Evolutionary conservation across 306 rosid species (phyloP), one percentile per base, ranked within the genome.

Genomic region (Carpinus fangiana): DNA sequence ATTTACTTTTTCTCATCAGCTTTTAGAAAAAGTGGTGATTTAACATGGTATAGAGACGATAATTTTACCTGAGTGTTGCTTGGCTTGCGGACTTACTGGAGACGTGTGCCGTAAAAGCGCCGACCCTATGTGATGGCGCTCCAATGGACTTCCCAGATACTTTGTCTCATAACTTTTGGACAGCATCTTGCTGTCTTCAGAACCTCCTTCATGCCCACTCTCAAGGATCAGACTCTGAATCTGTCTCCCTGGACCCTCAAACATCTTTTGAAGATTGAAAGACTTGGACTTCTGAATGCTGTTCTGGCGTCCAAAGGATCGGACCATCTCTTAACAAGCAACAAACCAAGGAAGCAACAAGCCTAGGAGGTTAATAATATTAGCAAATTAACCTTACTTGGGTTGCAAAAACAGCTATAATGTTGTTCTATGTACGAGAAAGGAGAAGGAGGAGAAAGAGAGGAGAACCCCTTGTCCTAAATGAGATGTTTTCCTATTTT

Each of bases 241-340:
- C 69, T 89, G 85, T 71, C 88, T 80, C 23, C 93, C 92, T 10
- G 88, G 89, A 38, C 73, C 79, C 47, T 93, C 98, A 77, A 91
- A 80, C 93, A 90, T 88, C 83, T 51, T 89, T 51, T 78, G 88
- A n/a, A 93, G 59, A 70, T 89, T 87, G 80, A 96, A 96, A 31
- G 99, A 93, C 82, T 38, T 86, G 0, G 88, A 77, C 72, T 93
- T 90, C 73, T 90, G 97, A 84, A 91, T 73, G 77, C 85, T 86
- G 14, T 38, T 17, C 78, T 82, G 89, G 26, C 82, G 80, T 43
- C 78, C 34, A 48, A 90, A 84, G 48, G 93, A 82, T 34, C 93
- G 82, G 89, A 89, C 93, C 97, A 95, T 93, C n/a, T 76, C 86
- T 77, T 55, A 66, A 43, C 21, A 79, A n/a, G 56, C 59, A 43